Evolutionary conservation across 495 filamentous ascomycete genomes (phyloP).

Genomic region (Aspergillus nidulans): DNA sequence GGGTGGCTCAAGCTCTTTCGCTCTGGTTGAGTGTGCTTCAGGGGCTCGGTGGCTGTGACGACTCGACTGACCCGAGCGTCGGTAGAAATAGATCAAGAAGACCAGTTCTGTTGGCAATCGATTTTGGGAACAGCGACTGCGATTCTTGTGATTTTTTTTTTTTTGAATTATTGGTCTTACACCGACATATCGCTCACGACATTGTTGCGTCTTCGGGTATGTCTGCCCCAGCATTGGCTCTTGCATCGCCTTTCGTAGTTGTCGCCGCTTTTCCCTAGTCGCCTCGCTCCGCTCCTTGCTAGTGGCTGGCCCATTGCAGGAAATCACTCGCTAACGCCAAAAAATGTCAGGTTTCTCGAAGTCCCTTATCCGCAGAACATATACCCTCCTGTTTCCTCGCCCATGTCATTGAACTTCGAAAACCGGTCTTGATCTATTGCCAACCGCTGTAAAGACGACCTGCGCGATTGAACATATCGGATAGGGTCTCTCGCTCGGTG

Average conservation of each 20-base stretch:
- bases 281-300: neutral
- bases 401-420: conserved; percentile 10
- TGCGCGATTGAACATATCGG: conserved; percentile 16
- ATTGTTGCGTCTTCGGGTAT: conserved; percentile 1
- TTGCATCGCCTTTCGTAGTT: conserved; percentile 5
- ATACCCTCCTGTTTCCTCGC: neutral
- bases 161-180: neutral
- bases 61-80: neutral
- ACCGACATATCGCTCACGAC: conserved; percentile 1
- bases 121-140: neutral
- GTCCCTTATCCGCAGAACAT: conserved; percentile 1
- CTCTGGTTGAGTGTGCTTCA: conserved; percentile 10
- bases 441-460: neutral
- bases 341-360: conserved; percentile 3
- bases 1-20: conserved; percentile 12
- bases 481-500: conserved; percentile 30
- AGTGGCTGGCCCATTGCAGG: conserved; percentile 4
- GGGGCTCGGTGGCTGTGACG: conserved; percentile 13
- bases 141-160: neutral
- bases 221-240: neutral
- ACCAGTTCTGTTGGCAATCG: conserved; percentile 9
- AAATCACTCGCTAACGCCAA: conserved; percentile 9
- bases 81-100: neutral
- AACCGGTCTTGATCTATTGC: neutral
- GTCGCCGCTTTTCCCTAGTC: neutral